Base-by-base conservation (phyloP, 192 early-diverging fungal genomes). In the Phycomyces blakesleeanus region DNA sequence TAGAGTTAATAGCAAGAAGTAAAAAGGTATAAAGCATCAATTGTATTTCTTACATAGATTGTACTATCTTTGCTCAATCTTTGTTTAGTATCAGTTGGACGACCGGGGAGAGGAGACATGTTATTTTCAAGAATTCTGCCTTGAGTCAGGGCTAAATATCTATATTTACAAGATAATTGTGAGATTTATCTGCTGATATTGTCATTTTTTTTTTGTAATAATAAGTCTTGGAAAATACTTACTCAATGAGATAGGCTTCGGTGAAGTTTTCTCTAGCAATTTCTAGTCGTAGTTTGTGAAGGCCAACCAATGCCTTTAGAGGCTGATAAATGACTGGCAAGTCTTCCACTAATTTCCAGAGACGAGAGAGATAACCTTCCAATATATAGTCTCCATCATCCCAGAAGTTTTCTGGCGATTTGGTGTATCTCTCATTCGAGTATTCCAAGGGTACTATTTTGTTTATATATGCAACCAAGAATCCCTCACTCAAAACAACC, bases 191-290 rank as follows among this genome's bases (percentile, higher is more conserved):
- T n/a, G n/a, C n/a, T n/a, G n/a, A n/a, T n/a, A n/a, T n/a, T n/a
- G n/a, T n/a, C n/a, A n/a, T n/a, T n/a, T n/a, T n/a, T n/a, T 7
- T 34, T 7, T n/a, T 47, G 44, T 6, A 47, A 6, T 3, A 47
- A n/a, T 14, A n/a, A n/a, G n/a, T 11, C 18, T 6, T 47, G 44
- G n/a, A 47, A 47, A 6, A 47, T 14, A 51, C 25, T 50, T 44
- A 65, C 63, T 44, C 10, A 6, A 65, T n/a, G 26, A 65, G 54
- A 44, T 54, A 22, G 12, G 11, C 54, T 27, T 65, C 63, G 10
- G 44, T 22, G 39, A 44, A 34, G 3, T 57, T 41, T 22, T 65
- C 12, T 20, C 63, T 12, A 12, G 42, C 55, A 49, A 65, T 65
- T n/a, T 65, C 63, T 3, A 55, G 18, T 21, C 63, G 54, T 10